phyloP scores from a whole-genome alignment of 345 rosid genomes.

The Syzygium aromaticum region DNA sequence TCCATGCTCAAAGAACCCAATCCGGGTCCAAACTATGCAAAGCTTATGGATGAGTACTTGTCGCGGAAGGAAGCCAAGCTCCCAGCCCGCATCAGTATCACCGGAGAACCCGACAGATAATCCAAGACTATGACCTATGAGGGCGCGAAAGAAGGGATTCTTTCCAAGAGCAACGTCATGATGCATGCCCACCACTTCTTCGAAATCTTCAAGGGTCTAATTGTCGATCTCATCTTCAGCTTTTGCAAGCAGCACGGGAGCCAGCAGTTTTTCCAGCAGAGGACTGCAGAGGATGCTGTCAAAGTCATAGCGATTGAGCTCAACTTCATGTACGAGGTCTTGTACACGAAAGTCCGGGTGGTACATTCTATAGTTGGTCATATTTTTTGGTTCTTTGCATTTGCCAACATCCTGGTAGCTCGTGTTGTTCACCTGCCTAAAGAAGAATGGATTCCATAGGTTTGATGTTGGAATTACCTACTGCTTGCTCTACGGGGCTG shows the following conservation, averaged over 20 bases:
- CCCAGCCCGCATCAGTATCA: conserved; percentile 23
- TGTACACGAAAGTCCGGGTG: conserved; percentile 42
- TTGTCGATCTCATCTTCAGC: conserved; percentile 51
- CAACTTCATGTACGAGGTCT: conserved; percentile 48
- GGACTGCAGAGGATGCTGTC: conserved; percentile 26
- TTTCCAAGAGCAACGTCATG: conserved; percentile 14
- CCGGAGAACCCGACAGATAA: conserved; percentile 37
- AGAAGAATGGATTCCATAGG: conserved; percentile 12
- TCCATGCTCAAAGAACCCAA: conserved; percentile 50
- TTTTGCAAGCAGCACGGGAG: conserved; percentile 38
- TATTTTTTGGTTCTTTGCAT: conserved; percentile 11
- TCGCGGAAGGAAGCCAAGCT: conserved; percentile 33
- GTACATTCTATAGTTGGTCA: conserved; percentile 22
- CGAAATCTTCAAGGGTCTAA: conserved; percentile 37
- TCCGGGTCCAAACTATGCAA: conserved; percentile 52
- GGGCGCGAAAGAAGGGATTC: neutral
- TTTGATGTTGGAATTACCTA: conserved; percentile 46
- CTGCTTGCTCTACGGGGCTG: conserved; percentile 34
- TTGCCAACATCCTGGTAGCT: conserved; percentile 18
- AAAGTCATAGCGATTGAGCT: conserved; percentile 52
- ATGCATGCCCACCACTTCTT: conserved; percentile 30
- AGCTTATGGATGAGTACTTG: conserved; percentile 58
- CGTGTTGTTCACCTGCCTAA: conserved; percentile 15
- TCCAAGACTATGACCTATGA: neutral
- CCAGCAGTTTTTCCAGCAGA: conserved; percentile 24